phyloP scores from a whole-genome alignment of 345 rosid species.

The Brassica carinata region DNA sequence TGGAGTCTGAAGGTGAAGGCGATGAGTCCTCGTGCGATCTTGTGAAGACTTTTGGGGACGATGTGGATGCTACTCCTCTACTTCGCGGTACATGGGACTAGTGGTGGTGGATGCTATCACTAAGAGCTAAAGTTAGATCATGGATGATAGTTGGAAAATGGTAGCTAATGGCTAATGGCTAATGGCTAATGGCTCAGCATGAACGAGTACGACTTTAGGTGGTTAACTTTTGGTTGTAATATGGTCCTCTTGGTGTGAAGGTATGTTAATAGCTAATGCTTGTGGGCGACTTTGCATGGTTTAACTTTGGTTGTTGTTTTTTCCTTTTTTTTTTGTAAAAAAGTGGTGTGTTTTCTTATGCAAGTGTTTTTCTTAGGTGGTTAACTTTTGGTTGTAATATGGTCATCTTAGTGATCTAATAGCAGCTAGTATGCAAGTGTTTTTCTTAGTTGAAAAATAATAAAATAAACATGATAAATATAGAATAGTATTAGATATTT shows the following conservation, averaged over 20 bases:
- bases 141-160: not conserved
- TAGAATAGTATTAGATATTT: no score
- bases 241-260: not conserved
- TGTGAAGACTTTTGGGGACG: conserved; percentile 57
- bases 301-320: not conserved
- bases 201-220: not conserved
- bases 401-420: no score
- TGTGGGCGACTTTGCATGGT: not conserved
- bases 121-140: conserved; percentile 14
- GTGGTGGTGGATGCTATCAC: conserved; percentile 5
- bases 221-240: not conserved
- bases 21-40: conserved; percentile 62
- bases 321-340: not conserved
- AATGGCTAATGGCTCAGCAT: not conserved
- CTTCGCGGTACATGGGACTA: conserved; percentile 64
- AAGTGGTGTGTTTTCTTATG: not conserved
- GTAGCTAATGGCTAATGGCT: not conserved
- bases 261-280: not conserved
- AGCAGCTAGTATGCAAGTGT: no score
- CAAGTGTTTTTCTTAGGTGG: no score
- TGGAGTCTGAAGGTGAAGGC: conserved; percentile 44
- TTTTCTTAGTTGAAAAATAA: no score
- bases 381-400: no score
- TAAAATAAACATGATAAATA: no score
- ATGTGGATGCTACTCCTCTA: conserved; percentile 50